phyloP scores from a whole-genome alignment of 768 basidiomycete species.

The Daedaleopsis nitida region DNA sequence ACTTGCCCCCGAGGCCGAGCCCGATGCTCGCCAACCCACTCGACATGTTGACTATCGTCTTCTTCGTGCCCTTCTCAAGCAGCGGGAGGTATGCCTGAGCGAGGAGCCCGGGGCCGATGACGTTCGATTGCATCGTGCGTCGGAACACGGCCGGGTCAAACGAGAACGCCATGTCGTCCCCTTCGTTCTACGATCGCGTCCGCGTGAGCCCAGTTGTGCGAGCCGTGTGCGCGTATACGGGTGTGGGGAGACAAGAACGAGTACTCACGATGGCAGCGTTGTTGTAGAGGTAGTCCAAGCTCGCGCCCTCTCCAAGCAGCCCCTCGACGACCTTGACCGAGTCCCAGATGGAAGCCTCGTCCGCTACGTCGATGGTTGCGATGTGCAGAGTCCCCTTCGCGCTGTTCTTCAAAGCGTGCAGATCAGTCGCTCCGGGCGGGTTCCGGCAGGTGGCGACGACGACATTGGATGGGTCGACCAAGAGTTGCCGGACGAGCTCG shows the following conservation, averaged over 20 bases:
- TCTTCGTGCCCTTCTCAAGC: conserved; percentile 34
- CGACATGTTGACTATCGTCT: conserved; percentile 38
- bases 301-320: conserved; percentile 28
- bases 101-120: conserved; percentile 39
- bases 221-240: not conserved
- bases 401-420: conserved; percentile 24
- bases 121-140: conserved; percentile 32
- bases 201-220: too few relatives aligned
- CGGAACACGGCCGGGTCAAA: conserved; percentile 25
- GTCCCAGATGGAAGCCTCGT: conserved; percentile 29
- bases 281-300: conserved; percentile 43
- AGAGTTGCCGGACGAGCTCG: conserved; percentile 29
- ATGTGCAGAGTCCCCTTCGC: conserved; percentile 36
- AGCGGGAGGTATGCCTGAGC: conserved; percentile 36
- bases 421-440: conserved; percentile 24
- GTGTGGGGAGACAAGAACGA: not conserved
- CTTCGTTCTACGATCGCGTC: not conserved
- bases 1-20: conserved; percentile 28
- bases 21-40: conserved; percentile 38
- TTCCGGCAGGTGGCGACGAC: conserved; percentile 36
- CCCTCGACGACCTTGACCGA: conserved; percentile 28
- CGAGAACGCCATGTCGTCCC: conserved; percentile 30
- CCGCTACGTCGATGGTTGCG: conserved; percentile 34
- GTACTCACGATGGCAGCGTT: conserved; percentile 39
- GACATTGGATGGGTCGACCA: conserved; percentile 23